Conservation (phyloP, 495 filamentous ascomycete genomes). For the Ascobolus immersus region DNA sequence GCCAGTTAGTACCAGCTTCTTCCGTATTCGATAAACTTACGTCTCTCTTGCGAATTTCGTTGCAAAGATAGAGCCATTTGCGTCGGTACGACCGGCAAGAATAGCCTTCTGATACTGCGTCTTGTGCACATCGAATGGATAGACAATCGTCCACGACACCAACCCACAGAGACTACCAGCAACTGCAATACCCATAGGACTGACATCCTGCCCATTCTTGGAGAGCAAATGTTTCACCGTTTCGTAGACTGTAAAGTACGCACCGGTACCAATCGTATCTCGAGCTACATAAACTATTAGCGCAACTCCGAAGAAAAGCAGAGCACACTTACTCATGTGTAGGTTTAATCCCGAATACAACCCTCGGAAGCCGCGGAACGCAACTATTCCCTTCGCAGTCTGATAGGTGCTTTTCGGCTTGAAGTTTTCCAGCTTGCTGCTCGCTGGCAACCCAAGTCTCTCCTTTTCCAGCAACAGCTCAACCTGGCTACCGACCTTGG, state of each 20-base stretch:
- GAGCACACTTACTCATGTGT: constrained; percentile 37
- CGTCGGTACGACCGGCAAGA: too few relatives aligned
- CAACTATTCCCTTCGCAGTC: constrained; percentile 53
- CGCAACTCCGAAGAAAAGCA: neutral
- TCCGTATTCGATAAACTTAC: constrained; percentile 22
- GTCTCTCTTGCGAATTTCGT: constrained; percentile 44
- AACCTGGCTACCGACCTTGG: constrained; percentile 74
- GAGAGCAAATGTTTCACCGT: constrained; percentile 63
- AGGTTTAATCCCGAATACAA: constrained; percentile 70
- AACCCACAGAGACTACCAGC: constrained; percentile 58
- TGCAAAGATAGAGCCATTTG: too few relatives aligned
- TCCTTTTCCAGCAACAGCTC: constrained; percentile 56
- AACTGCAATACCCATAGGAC: constrained; percentile 43
- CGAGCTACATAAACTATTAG: constrained; percentile 27
- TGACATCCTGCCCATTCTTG: constrained; percentile 37
- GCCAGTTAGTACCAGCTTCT: neutral
- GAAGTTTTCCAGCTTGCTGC: constrained; percentile 30
- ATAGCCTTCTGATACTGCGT: constrained; percentile 61
- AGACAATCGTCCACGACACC: constrained; percentile 56
- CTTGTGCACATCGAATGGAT: constrained; percentile 65
- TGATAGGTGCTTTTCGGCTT: constrained; percentile 58
- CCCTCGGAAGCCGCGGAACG: constrained; percentile 48
- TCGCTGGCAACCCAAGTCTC: constrained; percentile 34
- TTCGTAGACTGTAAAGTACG: constrained; percentile 85
- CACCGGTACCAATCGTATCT: constrained; percentile 66